Evolutionary conservation across 108 stramenopile species (phyloP).

Genomic region (Skeletonema marinoi): DNA sequence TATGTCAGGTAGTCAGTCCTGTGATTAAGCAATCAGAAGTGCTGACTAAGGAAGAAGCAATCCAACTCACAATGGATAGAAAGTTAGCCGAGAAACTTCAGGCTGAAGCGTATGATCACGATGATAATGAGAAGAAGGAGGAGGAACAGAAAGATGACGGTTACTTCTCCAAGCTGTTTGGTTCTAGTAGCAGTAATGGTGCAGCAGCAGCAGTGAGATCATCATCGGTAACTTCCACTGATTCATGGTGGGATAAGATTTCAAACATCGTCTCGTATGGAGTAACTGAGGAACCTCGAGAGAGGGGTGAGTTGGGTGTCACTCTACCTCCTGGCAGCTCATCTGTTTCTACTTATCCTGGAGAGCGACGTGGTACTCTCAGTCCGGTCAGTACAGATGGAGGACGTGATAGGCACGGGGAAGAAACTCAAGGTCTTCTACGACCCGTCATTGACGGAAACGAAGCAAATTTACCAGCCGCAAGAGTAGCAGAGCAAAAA

Average conservation of each 20-base stretch:
- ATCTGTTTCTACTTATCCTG: constrained; percentile 24
- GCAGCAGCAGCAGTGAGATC: constrained; percentile 5
- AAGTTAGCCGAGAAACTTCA: constrained; percentile 79
- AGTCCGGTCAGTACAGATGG: constrained; percentile 2
- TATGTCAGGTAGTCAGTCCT: constrained; percentile 70
- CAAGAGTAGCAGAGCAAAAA: constrained; percentile 63
- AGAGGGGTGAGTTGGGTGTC: constrained; percentile 49
- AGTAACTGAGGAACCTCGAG: constrained; percentile 28
- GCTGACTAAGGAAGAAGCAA: constrained; percentile 60
- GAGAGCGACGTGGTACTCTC: constrained; percentile 16
- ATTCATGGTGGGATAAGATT: constrained; percentile 41
- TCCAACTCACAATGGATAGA: constrained; percentile 73
- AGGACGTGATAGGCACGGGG: constrained; percentile 13
- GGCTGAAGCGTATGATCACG: constrained; percentile 67
- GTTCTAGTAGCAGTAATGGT: constrained; percentile 5
- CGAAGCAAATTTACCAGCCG: constrained; percentile 48
- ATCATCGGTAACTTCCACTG: constrained; percentile 16
- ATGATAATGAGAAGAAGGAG: constrained; percentile 5
- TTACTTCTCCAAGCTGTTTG: constrained; percentile 40
- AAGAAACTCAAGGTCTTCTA: constrained; percentile 47
- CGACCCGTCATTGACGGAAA: constrained; percentile 42
- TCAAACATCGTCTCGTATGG: constrained; percentile 24
- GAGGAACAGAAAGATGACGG: constrained; percentile 28
- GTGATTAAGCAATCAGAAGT: constrained; percentile 57
- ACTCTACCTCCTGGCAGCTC: constrained; percentile 52